Evolutionary conservation across 306 rosid species (phyloP).

Genomic region (Begonia loranthoides): DNA sequence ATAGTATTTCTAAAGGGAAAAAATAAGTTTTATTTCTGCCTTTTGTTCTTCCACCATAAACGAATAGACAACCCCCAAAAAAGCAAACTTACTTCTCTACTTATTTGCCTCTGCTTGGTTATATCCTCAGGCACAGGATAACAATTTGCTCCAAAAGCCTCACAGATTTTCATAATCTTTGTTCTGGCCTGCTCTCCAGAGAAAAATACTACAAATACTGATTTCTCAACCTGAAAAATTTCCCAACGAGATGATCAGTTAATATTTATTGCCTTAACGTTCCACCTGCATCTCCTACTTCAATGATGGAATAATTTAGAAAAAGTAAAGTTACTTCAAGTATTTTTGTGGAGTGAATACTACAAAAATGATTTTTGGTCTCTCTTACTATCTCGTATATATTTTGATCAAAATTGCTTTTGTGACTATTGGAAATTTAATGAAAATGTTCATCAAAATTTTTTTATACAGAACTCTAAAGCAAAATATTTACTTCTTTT

Average conservation of each 20-base stretch:
- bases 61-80: slow-evolving; percentile 1
- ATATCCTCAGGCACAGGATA: slow-evolving; percentile 96
- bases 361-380: too few species aligned
- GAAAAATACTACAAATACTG: slow-evolving; percentile 90
- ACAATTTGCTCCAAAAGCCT: slow-evolving; percentile 95
- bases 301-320: background rate
- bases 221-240: slow-evolving; percentile 77
- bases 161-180: slow-evolving; percentile 90
- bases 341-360: too few species aligned
- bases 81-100: slow-evolving; percentile 66
- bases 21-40: too few species aligned
- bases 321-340: background rate
- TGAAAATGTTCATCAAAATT: too few species aligned
- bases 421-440: too few species aligned
- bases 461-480: too few species aligned
- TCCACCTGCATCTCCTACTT: background rate
- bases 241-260: background rate
- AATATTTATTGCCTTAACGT: too few species aligned
- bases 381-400: too few species aligned
- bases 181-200: slow-evolving; percentile 94
- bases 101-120: slow-evolving; percentile 80
- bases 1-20: background rate
- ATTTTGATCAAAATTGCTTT: too few species aligned
- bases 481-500: too few species aligned
- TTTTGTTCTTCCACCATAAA: too few species aligned